phyloP scores from a whole-genome alignment of 1,284 basidiomycete genomes.

The Cryptococcus neoformans region DNA sequence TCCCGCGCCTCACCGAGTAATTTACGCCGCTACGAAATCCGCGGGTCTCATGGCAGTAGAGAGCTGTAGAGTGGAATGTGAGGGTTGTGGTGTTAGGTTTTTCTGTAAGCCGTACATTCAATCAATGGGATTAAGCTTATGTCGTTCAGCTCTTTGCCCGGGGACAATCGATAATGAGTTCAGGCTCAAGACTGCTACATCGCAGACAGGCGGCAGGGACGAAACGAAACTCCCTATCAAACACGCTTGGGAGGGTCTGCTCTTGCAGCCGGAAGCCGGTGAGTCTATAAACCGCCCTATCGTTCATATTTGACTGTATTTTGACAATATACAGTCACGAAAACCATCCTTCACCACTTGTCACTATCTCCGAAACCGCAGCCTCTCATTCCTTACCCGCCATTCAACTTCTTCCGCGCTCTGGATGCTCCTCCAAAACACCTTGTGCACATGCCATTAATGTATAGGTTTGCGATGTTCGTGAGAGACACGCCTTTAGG shows the following conservation, averaged over 20 bases:
- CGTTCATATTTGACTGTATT: neutral
- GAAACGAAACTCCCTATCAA: conserved; percentile 34
- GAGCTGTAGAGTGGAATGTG: conserved; percentile 62
- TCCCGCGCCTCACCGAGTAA: conserved; percentile 76
- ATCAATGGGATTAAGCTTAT: neutral
- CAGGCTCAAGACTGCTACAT: conserved; percentile 61
- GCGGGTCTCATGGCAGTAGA: conserved; percentile 71
- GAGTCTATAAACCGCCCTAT: conserved; percentile 1
- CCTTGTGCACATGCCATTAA: conserved; percentile 40
- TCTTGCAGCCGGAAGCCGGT: conserved; percentile 39
- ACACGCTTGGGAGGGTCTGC: conserved; percentile 33
- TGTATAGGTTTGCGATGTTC: conserved; percentile 39
- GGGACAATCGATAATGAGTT: conserved; percentile 66
- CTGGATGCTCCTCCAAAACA: conserved; percentile 34
- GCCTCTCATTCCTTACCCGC: conserved; percentile 42
- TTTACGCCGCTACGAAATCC: conserved; percentile 83
- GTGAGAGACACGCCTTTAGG: conserved; percentile 40
- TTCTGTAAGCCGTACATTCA: conserved; percentile 33
- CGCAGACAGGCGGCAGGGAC: conserved; percentile 50
- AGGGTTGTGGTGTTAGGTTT: conserved; percentile 47
- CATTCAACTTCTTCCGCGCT: conserved; percentile 30
- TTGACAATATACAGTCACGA: conserved; percentile 25
- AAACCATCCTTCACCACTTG: conserved; percentile 40
- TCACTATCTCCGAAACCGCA: conserved; percentile 31
- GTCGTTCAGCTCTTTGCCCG: conserved; percentile 37